Evolutionary conservation across 2,329 filamentous ascomycete genomes (phyloP).

Genomic region (Pseudocercospora macadamiae): DNA sequence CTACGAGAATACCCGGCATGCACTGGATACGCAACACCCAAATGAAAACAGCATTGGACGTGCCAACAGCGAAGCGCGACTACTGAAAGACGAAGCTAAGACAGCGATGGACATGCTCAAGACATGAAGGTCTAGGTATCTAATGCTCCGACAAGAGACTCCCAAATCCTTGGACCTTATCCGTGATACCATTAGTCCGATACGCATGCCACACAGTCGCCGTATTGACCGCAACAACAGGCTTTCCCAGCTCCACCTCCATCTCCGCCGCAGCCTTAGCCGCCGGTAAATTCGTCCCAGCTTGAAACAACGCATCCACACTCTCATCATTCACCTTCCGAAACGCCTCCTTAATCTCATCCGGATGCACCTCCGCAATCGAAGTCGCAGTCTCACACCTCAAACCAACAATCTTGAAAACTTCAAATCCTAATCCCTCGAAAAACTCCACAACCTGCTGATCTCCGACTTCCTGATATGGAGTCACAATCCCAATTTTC

Average conservation of each 20-base stretch:
- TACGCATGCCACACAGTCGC: conserved; percentile 21
- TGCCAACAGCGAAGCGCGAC: too few species aligned
- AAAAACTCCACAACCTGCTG: conserved; percentile 19
- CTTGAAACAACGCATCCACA: conserved; percentile 18
- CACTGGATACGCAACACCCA: too few species aligned
- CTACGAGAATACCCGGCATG: background rate
- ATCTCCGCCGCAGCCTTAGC: conserved; percentile 19
- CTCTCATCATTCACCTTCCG: conserved; percentile 10
- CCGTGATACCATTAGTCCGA: conserved; percentile 11
- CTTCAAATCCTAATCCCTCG: conserved; percentile 11
- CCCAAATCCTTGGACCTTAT: conserved; percentile 16
- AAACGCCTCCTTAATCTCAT: conserved; percentile 15
- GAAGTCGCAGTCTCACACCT: conserved; percentile 16
- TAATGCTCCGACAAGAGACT: conserved; percentile 12
- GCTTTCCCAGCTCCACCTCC: conserved; percentile 15
- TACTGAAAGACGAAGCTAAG: background rate
- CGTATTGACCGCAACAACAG: conserved; percentile 18
- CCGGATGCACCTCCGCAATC: conserved; percentile 14
- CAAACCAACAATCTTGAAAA: conserved; percentile 11
- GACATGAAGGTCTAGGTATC: background rate
- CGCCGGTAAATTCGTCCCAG: conserved; percentile 15
- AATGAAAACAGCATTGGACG: too few species aligned
- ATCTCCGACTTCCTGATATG: conserved; percentile 18
- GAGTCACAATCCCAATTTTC: conserved; percentile 19
- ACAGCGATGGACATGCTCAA: background rate